A percentile compares a stretch with the other conserved stretches of the same genome.
These are phyloP conservation scores for Mortierella sp. DNA, from an alignment of 371 early-diverging fungal species.

Conservation along the genomic window DNA sequence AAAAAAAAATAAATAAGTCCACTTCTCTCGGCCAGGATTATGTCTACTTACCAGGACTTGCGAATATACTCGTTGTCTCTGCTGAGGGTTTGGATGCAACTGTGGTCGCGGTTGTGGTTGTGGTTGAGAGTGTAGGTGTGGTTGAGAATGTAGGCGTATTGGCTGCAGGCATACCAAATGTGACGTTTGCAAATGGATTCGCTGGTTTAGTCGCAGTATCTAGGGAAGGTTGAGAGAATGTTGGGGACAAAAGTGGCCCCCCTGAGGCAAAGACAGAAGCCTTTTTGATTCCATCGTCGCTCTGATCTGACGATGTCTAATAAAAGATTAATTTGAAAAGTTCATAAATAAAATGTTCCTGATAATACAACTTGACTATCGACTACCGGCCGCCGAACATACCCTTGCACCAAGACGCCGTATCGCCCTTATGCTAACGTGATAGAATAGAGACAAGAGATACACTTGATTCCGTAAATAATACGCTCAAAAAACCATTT, in stretches of 20 bases:
- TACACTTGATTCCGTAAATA: background rate
- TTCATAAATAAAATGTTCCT: background rate
- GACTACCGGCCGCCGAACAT: background rate
- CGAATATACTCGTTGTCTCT: background rate
- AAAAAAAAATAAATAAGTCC: background rate
- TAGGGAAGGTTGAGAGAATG: background rate
- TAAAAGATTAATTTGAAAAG: background rate
- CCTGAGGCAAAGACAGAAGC: conserved; percentile 14
- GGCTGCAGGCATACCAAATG: conserved; percentile 10
- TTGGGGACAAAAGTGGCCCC: background rate
- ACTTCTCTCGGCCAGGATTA: background rate
- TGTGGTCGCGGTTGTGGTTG: conserved; percentile 7
- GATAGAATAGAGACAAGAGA: background rate
- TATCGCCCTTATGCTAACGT: conserved; percentile 25
- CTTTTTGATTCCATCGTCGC: conserved; percentile 24
- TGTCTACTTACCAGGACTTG: background rate
- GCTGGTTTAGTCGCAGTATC: background rate
- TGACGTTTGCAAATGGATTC: conserved; percentile 22
- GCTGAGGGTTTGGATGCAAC: background rate
- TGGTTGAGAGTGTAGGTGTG: background rate
- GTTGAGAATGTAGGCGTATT: background rate
- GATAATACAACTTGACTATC: background rate
- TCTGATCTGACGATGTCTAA: conserved; percentile 22
- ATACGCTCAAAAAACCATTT: background rate
- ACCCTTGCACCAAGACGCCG: conserved; percentile 37